These are phyloP conservation scores for Teunomyces lycoperdinae DNA, from an alignment of 805 yeast genomes.

Conservation along the genomic window DNA sequence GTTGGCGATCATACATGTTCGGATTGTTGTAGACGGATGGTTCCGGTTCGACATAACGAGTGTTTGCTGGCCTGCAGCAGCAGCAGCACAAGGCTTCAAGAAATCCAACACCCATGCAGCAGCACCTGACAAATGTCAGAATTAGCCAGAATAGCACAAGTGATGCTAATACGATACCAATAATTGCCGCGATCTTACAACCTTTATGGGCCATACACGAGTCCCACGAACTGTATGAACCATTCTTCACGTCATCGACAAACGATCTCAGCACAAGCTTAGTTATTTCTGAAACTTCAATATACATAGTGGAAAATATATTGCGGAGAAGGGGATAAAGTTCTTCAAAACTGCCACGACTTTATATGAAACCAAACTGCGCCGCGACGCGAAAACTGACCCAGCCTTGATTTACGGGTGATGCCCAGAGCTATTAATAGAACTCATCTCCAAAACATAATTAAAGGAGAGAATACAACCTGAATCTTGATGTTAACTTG, in stretches of 20 bases:
- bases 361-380: background rate
- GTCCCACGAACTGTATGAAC: constrained; percentile 66
- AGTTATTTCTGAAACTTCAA: background rate
- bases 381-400: background rate
- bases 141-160: constrained; percentile 56
- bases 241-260: constrained; percentile 27
- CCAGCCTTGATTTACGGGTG: background rate
- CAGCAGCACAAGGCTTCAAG: constrained; percentile 47
- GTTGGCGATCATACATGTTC: constrained; percentile 32
- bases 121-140: constrained; percentile 52
- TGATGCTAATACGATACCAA: constrained; percentile 60
- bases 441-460: too few species aligned
- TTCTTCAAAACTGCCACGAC: background rate
- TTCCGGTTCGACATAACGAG: constrained; percentile 13
- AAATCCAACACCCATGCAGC: constrained; percentile 50
- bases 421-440: too few species aligned
- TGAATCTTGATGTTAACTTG: too few species aligned
- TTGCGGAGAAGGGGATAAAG: background rate
- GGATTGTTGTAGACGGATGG: constrained; percentile 28
- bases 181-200: constrained; percentile 76
- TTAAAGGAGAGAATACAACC: too few species aligned
- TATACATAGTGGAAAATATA: constrained; percentile 7
- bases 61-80: constrained; percentile 37
- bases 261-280: constrained; percentile 2
- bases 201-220: constrained; percentile 75